These are phyloP conservation scores for Trichocomaceae sp. DNA, from an alignment of 2,329 filamentous ascomycete species.

Conservation along the genomic window DNA sequence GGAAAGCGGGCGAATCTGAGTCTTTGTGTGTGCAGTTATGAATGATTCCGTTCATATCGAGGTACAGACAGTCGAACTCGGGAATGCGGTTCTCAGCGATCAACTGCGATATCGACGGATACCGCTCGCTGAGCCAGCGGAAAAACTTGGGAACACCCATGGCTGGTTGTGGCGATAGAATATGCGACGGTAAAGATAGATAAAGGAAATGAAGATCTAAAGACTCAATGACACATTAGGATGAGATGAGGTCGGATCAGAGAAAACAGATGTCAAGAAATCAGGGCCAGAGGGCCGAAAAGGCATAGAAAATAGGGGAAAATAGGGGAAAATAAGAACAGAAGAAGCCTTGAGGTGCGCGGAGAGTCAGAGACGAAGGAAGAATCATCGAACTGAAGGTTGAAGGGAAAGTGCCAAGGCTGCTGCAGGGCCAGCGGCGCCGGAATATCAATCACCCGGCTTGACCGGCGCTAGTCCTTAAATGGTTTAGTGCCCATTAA, in stretches of 20 bases:
- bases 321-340: not conserved
- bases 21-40: conserved; percentile 99
- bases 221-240: conserved; percentile 14
- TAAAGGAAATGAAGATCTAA: conserved; percentile 13
- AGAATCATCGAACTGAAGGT: too few relatives aligned
- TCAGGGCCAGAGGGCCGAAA: not conserved
- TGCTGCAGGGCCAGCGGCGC: not conserved
- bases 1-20: conserved; percentile 82
- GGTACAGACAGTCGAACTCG: conserved; percentile 94
- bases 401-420: not conserved
- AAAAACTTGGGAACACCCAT: conserved; percentile 85
- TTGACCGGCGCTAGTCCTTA: conserved; percentile 12
- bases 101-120: conserved; percentile 95
- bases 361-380: too few relatives aligned
- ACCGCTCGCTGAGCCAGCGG: conserved; percentile 98
- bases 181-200: conserved; percentile 14
- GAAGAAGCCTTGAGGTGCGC: not conserved
- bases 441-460: conserved; percentile 13
- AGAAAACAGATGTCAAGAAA: not conserved
- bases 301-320: not conserved
- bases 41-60: conserved; percentile 95
- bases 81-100: conserved; percentile 98
- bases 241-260: conserved; percentile 10
- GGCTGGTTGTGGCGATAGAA: conserved; percentile 25
- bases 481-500: conserved; percentile 14